Evolutionary conservation across 1,284 basidiomycete species (phyloP).

Genomic region (Vanrija sp.): DNA sequence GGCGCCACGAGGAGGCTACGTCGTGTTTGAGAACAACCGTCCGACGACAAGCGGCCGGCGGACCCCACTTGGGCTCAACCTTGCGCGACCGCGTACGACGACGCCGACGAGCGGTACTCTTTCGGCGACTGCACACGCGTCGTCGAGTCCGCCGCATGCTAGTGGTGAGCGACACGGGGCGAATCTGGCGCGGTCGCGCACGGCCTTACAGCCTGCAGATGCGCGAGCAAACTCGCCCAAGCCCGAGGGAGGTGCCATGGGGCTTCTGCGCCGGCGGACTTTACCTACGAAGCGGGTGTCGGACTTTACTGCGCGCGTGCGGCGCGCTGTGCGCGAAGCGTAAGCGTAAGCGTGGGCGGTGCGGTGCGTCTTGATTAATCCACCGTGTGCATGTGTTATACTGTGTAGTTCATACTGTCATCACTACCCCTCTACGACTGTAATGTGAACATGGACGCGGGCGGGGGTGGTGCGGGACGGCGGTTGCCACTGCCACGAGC

Average conservation of each 20-base stretch:
- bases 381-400: too few relatives aligned
- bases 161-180: neutral
- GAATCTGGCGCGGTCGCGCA: slow-evolving; percentile 1
- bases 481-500: too few relatives aligned
- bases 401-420: too few relatives aligned
- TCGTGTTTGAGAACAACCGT: slow-evolving; percentile 15
- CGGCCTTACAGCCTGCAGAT: slow-evolving; percentile 4
- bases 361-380: too few relatives aligned
- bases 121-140: too few relatives aligned
- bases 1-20: slow-evolving; percentile 41
- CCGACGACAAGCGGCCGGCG: neutral
- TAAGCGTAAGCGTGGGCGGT: neutral
- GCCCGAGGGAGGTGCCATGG: slow-evolving; percentile 3
- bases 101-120: too few relatives aligned
- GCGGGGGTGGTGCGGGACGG: too few relatives aligned
- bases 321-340: slow-evolving; percentile 1
- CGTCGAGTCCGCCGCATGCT: too few relatives aligned
- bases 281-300: slow-evolving; percentile 14
- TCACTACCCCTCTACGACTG: too few relatives aligned
- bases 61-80: too few relatives aligned
- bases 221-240: slow-evolving; percentile 11
- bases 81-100: too few relatives aligned
- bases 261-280: slow-evolving; percentile 12
- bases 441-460: too few relatives aligned
- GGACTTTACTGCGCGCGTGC: slow-evolving; percentile 5